These are phyloP conservation scores for Annulohypoxylon nitens DNA, from an alignment of 495 filamentous ascomycete genomes.

Conservation along the genomic window DNA sequence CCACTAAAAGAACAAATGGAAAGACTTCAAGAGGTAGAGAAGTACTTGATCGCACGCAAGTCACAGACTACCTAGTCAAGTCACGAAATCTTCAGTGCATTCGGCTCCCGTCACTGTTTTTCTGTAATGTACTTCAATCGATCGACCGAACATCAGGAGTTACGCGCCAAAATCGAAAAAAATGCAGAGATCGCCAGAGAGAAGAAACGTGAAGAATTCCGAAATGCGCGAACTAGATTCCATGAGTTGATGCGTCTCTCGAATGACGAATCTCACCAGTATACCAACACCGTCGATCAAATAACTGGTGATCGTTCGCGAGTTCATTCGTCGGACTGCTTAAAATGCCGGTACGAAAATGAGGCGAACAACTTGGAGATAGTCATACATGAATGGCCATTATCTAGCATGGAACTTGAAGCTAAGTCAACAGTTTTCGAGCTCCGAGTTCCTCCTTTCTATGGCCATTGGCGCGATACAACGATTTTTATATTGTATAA, in stretches of 20 bases:
- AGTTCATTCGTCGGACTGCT: constrained; percentile 34
- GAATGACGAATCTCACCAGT: constrained; percentile 48
- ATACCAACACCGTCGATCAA: constrained; percentile 31
- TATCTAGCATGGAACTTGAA: constrained; percentile 56
- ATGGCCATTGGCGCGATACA: constrained; percentile 67
- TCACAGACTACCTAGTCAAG: constrained; percentile 31
- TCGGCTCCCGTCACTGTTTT: constrained; percentile 57
- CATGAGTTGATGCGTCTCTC: constrained; percentile 48
- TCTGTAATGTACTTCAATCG: constrained; percentile 66
- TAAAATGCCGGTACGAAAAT: constrained; percentile 47
- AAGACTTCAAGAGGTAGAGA: constrained; percentile 62
- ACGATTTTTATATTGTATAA: constrained; percentile 60
- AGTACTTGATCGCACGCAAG: constrained; percentile 59
- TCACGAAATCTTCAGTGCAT: constrained; percentile 53
- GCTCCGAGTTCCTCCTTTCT: constrained; percentile 59
- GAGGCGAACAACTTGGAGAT: constrained; percentile 61
- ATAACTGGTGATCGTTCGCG: constrained; percentile 5
- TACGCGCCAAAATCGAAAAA: constrained; percentile 57
- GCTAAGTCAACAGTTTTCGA: constrained; percentile 70
- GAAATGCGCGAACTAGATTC: constrained; percentile 51
- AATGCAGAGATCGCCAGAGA: constrained; percentile 49
- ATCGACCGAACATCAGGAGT: constrained; percentile 59
- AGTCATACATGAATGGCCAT: constrained; percentile 71
- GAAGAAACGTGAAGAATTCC: constrained; percentile 62
- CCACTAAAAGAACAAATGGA: constrained; percentile 63